Evolutionary conservation across 2,329 filamentous ascomycete genomes (phyloP), one percentile per base, ranked within the genome.

Genomic region (Aspergillus neotritici): DNA sequence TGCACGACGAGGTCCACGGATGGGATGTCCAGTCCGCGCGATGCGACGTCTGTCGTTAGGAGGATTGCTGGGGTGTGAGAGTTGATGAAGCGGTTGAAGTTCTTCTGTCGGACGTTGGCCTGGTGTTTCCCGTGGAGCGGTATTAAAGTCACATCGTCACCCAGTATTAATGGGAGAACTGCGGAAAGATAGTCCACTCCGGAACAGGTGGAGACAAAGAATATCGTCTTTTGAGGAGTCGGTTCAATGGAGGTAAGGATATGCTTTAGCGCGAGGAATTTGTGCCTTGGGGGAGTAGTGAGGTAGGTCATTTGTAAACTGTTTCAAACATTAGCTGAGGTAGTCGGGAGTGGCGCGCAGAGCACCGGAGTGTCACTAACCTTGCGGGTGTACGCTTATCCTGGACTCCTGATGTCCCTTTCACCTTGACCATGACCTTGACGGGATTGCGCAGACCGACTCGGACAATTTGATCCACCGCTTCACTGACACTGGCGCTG

Each of bases 401-500:
- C 50, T 91, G 82, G 1, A 79, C 78, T 14, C 86, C 87, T 14
- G 71, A 79, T 72, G 67, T 81, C 61, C 80, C 82, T 67, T 90
- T 93, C 41, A 98, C 93, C 57, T 91, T 93, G 40, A 97, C 93
- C 9, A 87, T 84, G 48, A 98, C 88, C 60, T 94, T 94, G 57
- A 96, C 90, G 0, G 93, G 93, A 65, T 98, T 97, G 31, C 93
- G 79, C 52, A 97, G 71, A 14, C 93, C 93, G 6, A 96, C 88
- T 30, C 90, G 80, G 40, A 98, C 89, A 42, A 98, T 85, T 62
- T 96, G 87, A 50, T 90, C 84, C 1, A 98, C 87, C 2, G 93
- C 93, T 61, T 97, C 93, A 56, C 86, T 93, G n/a, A 98, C 86
- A 57, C 86, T 94, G 10, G 93, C 93, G 59, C 88, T 95, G 68